Evolutionary conservation across 129 eudicot genomes (phyloP), one percentile per base, ranked within the genome.

Genomic region (Glebionis coronaria): DNA sequence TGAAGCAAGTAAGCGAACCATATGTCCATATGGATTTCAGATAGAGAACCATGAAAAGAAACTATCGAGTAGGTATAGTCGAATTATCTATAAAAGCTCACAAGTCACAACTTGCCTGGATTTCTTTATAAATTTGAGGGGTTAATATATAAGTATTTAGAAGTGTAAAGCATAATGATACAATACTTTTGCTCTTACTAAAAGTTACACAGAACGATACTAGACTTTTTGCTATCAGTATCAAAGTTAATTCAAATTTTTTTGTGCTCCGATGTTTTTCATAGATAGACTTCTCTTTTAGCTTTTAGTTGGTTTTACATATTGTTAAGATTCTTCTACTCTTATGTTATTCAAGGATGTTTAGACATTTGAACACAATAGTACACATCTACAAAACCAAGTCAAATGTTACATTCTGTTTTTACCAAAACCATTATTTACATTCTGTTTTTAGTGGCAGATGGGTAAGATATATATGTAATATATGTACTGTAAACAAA

Each of bases 41-140:
- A 72, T 62, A 50, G 76, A 60, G 52, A 72, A 31, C 52, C 69
- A 7, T 72, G 76, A 61, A 61, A 72, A 49, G 70, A 72, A 62
- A 72, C 62, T 51, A 45, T 40, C 70, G 63, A 40, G 61, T 72
- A 72, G 70, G 70, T 72, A 72, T 72, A 63, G 64, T 35, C 5
- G 14, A 51, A 63, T 51, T 29, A 52, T 54, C 42, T 72, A 54
- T 72, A 60, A 28, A 23, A 62, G 21, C 52, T 13, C 63, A 63
- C 40, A 16, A 55, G 62, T 38, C 55, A 38, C 69, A 49, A 15
- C 31, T 31, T 52, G 25, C 61, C 63, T 49, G n/a, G 16, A 72
- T 40, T 11, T 72, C 11, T 12, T 1, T 23, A 42, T 45, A 21
- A 62, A 38, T 52, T 14, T 14, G 63, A 63, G 25, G 45, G 31